Conservation (phyloP, 2,329 filamentous ascomycete species). For the Huntiella moniliformis region DNA sequence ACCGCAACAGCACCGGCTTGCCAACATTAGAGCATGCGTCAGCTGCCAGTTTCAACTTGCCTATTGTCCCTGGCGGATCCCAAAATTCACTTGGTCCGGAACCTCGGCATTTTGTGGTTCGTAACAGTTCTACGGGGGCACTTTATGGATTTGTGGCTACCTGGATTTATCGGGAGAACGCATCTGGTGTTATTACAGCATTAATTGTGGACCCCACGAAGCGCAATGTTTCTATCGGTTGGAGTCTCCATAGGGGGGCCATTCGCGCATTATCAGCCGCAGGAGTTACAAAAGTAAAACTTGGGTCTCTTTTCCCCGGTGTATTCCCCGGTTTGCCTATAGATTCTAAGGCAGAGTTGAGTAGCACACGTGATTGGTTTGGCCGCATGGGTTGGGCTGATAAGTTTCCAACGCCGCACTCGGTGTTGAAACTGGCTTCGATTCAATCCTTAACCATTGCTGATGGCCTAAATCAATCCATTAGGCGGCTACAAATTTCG, state of each 20-base stretch:
- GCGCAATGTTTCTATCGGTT: constrained; percentile 74
- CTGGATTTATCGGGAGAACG: constrained; percentile 54
- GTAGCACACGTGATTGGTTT: constrained; percentile 56
- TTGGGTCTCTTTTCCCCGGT: constrained; percentile 65
- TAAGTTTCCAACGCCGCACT: constrained; percentile 34
- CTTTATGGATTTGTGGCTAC: constrained; percentile 74
- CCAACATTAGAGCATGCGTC: constrained; percentile 51
- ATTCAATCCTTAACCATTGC: constrained; percentile 57
- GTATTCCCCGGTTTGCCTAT: constrained; percentile 66
- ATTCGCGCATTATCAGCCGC: constrained; percentile 51
- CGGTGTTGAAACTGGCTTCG: constrained; percentile 55
- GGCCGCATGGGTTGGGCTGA: constrained; percentile 77
- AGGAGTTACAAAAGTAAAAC: constrained; percentile 60
- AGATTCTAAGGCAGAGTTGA: constrained; percentile 14
- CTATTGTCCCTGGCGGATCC: constrained; percentile 13
- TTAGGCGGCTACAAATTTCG: constrained; percentile 53
- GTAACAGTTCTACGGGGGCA: constrained; percentile 80
- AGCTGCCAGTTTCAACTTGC: constrained; percentile 58
- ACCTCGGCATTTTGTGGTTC: constrained; percentile 59
- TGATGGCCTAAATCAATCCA: constrained; percentile 54
- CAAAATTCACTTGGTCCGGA: constrained; percentile 21
- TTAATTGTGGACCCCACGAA: constrained; percentile 80
- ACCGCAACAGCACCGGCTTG: constrained; percentile 46
- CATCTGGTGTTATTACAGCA: constrained; percentile 58
- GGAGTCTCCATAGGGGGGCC: constrained; percentile 72